Percentiles rank a stretch among this genome's conserved stretches.
phyloP scores from a whole-genome alignment of 371 early-diverging fungal genomes.

The Mortierella sp. region DNA sequence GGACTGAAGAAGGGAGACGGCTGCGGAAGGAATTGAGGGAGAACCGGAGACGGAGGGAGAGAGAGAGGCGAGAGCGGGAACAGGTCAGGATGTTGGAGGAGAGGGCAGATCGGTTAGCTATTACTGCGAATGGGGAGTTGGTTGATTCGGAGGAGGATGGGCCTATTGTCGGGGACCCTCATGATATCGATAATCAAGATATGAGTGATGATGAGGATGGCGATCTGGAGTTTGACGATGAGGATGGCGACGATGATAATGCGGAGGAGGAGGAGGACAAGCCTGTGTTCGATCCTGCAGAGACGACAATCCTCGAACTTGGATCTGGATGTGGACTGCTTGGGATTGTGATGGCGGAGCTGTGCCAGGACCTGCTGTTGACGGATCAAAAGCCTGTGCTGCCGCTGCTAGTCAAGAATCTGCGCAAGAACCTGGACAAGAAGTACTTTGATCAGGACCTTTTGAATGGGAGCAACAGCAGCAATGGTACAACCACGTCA shows the following conservation, averaged over 20 bases:
- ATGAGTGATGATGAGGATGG: neutral
- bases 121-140: slow-evolving; percentile 32
- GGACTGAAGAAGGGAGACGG: neutral
- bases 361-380: slow-evolving; percentile 40
- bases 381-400: slow-evolving; percentile 53
- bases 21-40: neutral
- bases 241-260: neutral
- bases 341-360: slow-evolving; percentile 51
- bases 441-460: slow-evolving; percentile 43
- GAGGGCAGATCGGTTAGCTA: slow-evolving; percentile 30
- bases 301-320: slow-evolving; percentile 45
- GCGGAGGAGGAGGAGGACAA: slow-evolving; percentile 12
- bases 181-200: neutral
- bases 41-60: neutral
- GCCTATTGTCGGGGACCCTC: neutral
- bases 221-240: slow-evolving; percentile 22
- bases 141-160: neutral
- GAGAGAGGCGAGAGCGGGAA: slow-evolving; percentile 11
- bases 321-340: slow-evolving; percentile 56
- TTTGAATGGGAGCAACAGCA: neutral
- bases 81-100: slow-evolving; percentile 39
- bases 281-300: slow-evolving; percentile 38
- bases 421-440: slow-evolving; percentile 50
- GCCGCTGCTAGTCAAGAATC: slow-evolving; percentile 46
- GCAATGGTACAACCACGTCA: neutral